Evolutionary conservation across 257 asterid species (phyloP), one percentile per base, ranked within the genome.

Genomic region (Przewalskia tangutica): DNA sequence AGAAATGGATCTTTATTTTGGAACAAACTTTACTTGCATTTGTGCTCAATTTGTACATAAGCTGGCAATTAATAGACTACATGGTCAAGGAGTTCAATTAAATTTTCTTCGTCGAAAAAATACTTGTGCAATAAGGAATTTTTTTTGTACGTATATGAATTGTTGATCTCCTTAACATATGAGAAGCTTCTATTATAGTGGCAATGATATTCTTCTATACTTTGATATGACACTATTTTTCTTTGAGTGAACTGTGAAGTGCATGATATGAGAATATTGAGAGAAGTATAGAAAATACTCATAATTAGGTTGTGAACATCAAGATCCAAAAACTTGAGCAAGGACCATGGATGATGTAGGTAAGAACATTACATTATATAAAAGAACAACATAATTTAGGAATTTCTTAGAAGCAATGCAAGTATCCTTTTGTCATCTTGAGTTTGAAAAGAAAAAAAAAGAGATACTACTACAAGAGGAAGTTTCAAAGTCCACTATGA

Each of bases 301-400:
- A 48, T 71, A 71, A 71, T 46, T 36, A 66, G 51, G 51, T 66
- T 66, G 51, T 68, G 12, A 40, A n/a, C 55, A 68, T 68, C 77
- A 68, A 40, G 54, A 1, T 46, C 79, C 79, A 46, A 71, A 20
- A 73, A 18, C 18, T 48, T 46, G 3, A 40, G 79, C 20, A 71
- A 71, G 59, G 5, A 20, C 59, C 18, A 7, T 6, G 6, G 18
- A 46, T 71, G 56, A 71, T 48, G 20, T 46, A 71, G 40, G 2
- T 71, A 46, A 71, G 11, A 70, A 54, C 20, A 55, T 63, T 32
- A 27, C 66, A 60, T 63, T 0, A 27, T 10, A 12, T 46, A 20
- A 71, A 1, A 40, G 20, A 46, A 46, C 59, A 11, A 73, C 13
- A 46, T 73, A 23, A 48, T 73, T 20, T 20, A 20, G 59, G 7